Evolutionary conservation across 2,329 filamentous ascomycete genomes (phyloP).

Genomic region (Cryphonectria carpinicola): DNA sequence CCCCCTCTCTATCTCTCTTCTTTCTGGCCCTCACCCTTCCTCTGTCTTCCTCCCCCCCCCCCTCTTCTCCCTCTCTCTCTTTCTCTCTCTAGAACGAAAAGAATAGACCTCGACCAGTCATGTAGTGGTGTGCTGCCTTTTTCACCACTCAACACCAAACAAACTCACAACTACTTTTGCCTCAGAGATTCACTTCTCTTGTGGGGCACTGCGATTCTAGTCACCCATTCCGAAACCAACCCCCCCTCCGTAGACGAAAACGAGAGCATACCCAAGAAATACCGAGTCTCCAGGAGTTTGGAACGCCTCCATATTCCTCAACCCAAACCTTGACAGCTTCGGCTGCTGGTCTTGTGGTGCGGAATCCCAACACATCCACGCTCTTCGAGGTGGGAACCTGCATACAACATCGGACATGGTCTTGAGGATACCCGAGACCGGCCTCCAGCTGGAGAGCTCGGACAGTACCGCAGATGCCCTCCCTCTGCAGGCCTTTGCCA

Average conservation of each 20-base stretch:
- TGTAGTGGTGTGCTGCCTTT: conserved; percentile 24
- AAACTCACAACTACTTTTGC: conserved; percentile 20
- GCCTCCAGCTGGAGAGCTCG: conserved; percentile 60
- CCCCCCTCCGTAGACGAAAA: conserved; percentile 1
- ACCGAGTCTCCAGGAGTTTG: not conserved
- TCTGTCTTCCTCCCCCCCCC: not conserved
- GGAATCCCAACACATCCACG: conserved; percentile 19
- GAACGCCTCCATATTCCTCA: not conserved
- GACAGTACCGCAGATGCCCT: conserved; percentile 48
- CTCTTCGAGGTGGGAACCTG: conserved; percentile 24
- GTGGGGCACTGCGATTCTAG: conserved; percentile 14
- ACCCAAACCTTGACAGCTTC: conserved; percentile 29
- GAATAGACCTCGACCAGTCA: conserved; percentile 19
- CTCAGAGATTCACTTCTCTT: conserved; percentile 19
- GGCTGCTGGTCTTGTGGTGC: conserved; percentile 30
- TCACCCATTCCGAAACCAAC: not conserved
- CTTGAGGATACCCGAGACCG: conserved; percentile 60
- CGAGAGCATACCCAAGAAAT: not conserved
- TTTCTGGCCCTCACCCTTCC: not conserved
- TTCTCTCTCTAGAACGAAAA: not conserved
- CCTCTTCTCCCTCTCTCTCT: not conserved
- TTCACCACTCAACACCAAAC: conserved; percentile 15
- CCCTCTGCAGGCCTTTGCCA: conserved; percentile 60
- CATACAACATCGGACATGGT: conserved; percentile 36
- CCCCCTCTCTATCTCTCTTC: not conserved